A percentile compares a stretch with the other conserved stretches of the same genome.
Evolutionary conservation across 148 eudicot species (phyloP).

Genomic region (Euryodendron excelsum): DNA sequence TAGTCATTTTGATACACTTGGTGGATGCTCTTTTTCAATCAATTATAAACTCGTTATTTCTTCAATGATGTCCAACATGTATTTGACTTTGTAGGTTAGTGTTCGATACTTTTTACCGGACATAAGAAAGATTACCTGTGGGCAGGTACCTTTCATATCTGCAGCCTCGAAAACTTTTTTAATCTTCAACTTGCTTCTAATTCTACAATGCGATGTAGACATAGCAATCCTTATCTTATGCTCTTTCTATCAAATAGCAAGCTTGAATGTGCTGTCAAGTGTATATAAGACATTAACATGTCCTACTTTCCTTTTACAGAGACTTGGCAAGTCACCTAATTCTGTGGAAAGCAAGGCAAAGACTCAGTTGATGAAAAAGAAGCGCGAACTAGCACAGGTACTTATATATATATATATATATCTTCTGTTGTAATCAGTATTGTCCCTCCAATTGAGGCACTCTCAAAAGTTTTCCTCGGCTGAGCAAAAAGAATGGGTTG

Average conservation of each 20-base stretch:
- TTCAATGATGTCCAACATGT: neutral
- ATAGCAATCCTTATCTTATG: neutral
- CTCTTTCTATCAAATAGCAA: neutral
- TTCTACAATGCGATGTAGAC: neutral
- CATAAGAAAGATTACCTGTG: neutral
- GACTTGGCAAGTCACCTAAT: neutral
- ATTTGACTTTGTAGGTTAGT: neutral
- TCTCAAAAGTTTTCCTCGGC: neutral
- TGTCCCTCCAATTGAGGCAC: neutral
- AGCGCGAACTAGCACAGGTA: neutral
- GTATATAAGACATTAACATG: neutral
- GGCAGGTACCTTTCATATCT: neutral
- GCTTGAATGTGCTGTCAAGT: neutral
- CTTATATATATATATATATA: neutral
- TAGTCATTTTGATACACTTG: no score
- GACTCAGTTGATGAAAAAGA: neutral
- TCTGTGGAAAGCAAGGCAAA: neutral
- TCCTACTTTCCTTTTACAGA: neutral
- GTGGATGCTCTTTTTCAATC: no score
- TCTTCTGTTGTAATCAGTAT: neutral
- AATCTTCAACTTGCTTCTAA: neutral
- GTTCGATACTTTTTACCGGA: neutral
- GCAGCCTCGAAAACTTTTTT: neutral
- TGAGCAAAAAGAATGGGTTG: neutral
- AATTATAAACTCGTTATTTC: no score